phyloP scores from a whole-genome alignment of 176 grass and related monocot genomes.

The Otatea glauca region DNA sequence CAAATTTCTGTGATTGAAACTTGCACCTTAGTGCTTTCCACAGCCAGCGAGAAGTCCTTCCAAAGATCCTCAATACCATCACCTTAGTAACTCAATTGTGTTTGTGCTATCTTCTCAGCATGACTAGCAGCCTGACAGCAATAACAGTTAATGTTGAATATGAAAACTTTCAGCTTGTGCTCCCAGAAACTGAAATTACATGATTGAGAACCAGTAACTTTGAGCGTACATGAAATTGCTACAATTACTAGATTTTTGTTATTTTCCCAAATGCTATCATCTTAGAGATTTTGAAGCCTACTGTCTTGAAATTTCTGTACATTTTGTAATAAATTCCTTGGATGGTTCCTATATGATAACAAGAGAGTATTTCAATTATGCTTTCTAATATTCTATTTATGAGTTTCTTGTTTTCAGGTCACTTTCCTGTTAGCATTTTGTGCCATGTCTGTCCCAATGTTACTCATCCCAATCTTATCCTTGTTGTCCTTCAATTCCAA shows the following conservation, averaged over 20 bases:
- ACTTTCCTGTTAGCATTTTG: slow-evolving; percentile 8
- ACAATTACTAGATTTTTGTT: background rate
- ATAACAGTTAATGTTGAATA: too few species aligned
- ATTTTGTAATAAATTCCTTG: background rate
- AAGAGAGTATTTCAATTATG: background rate
- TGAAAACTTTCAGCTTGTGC: too few species aligned
- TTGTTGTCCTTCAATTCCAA: slow-evolving; percentile 6
- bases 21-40: too few species aligned
- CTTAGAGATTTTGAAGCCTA: slow-evolving; percentile 6
- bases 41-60: too few species aligned
- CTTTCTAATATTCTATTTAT: background rate
- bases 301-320: background rate
- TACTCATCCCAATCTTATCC: background rate
- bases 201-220: slow-evolving; percentile 15
- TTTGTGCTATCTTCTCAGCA: too few species aligned
- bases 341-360: background rate
- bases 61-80: too few species aligned
- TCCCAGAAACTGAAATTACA: slow-evolving; percentile 41
- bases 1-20: too few species aligned
- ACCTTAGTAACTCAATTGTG: too few species aligned
- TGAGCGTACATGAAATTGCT: background rate
- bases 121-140: too few species aligned
- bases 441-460: background rate
- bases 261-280: slow-evolving; percentile 9
- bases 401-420: slow-evolving; percentile 8